phyloP scores from a whole-genome alignment of 495 filamentous ascomycete genomes.

The Penicillium macrosclerotiorum region DNA sequence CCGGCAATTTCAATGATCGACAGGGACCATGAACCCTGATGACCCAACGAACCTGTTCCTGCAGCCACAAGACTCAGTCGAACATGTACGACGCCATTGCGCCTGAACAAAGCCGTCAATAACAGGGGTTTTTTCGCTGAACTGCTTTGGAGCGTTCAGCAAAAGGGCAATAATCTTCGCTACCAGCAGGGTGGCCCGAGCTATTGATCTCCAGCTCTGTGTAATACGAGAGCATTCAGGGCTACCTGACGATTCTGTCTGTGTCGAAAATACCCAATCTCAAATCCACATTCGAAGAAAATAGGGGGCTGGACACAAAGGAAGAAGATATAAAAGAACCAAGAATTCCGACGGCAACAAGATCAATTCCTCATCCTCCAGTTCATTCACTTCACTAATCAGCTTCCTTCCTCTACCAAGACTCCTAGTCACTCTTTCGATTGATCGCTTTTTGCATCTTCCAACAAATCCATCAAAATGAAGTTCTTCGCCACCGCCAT shows the following conservation, averaged over 20 bases:
- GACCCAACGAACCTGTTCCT: constrained; percentile 8
- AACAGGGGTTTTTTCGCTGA: neutral
- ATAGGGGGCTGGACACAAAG: neutral
- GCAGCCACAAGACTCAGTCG: constrained; percentile 1
- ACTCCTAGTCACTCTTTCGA: constrained; percentile 5
- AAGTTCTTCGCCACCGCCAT: constrained; percentile 33
- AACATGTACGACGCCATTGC: constrained; percentile 1
- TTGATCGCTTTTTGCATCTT: constrained; percentile 3
- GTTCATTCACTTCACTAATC: constrained; percentile 6
- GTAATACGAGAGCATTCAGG: neutral
- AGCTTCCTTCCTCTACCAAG: neutral
- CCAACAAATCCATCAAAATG: constrained; percentile 29
- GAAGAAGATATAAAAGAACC: constrained; percentile 18
- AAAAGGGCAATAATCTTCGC: constrained; percentile 6
- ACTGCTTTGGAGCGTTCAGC: neutral
- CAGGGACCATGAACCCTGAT: neutral
- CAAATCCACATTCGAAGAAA: neutral
- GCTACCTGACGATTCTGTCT: neutral
- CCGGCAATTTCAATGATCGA: neutral
- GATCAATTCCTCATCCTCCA: constrained; percentile 12
- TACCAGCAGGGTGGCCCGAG: neutral
- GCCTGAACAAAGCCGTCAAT: neutral
- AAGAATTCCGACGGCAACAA: neutral
- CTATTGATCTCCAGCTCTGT: constrained; percentile 3
- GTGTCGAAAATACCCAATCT: neutral